Base-by-base conservation (phyloP, 2,329 filamentous ascomycete species). In the Rhynchosporium graminicola region DNA sequence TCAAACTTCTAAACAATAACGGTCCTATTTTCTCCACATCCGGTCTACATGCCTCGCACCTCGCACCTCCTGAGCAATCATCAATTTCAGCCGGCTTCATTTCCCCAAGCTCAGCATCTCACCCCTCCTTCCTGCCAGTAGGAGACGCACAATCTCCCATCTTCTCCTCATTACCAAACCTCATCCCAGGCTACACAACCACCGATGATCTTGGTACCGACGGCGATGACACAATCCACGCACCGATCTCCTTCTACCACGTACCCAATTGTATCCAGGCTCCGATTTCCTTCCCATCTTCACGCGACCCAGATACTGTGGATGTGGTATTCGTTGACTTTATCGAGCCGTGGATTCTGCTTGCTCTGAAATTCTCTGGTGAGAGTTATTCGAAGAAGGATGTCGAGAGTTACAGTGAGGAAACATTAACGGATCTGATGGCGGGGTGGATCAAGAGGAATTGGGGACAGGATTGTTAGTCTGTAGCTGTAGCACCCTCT, bases 301-400 rank as follows among this genome's bases (percentile, higher is more conserved):
- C 76, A 9, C 72, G 74, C 5, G 79, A 84, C 15, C 90, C 91
- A 0, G 84, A 89, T 58, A 87, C 77, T 0, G 92, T 99, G 0
- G 94, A 98, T 74, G 75, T 99, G 7, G 87, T 97, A 13, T 99
- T 96, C 73, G 85, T 96, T 62, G 92, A 96, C 74, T 99, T 97
- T 74, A 87, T 98, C 42, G 84, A 95, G 76, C 87, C 87, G 9
- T 96, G 90, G 83, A 79, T 98, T 45, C 76, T 96, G 20, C 77
- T 89, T 10, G 92, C 92, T 2, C 78, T 97, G 65, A 86, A 87
- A 68, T 81, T 84, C 65, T 78, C 77, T 31, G 84, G 84, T 0
- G 80, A 80, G 1, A 79, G 80, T 31, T 87, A 82, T 61, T 75
- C 66, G 28, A 73, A 76, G 8, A 73, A 75, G 4, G 79, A 86